These are phyloP conservation scores for Mycena crocata DNA, from an alignment of 768 basidiomycete species.

Conservation along the genomic window DNA sequence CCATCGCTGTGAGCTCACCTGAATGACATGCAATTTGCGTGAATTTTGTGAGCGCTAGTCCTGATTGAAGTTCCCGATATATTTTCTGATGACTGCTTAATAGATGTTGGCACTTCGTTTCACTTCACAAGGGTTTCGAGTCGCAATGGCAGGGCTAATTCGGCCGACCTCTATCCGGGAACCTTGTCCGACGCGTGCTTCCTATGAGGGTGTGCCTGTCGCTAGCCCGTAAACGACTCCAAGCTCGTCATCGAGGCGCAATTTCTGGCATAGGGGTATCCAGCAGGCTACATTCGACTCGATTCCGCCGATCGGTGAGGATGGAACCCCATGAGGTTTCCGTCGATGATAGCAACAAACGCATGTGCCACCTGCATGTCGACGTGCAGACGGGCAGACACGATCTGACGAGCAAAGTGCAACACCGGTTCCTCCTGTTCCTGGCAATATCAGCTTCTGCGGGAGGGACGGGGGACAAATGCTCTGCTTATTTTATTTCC, in stretches of 20 bases:
- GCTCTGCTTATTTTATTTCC: not conserved
- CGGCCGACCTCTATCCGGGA: conserved; percentile 27
- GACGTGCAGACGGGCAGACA: not conserved
- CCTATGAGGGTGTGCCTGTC: not conserved
- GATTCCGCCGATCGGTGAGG: conserved; percentile 1
- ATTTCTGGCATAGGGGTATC: conserved; percentile 11
- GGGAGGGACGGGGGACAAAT: not conserved
- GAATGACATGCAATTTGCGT: not conserved
- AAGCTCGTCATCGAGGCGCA: not conserved
- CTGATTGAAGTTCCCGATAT: not conserved
- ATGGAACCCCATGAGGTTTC: conserved; percentile 4
- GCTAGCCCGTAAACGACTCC: not conserved
- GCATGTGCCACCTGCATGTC: too few species aligned
- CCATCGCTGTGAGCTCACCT: too few species aligned
- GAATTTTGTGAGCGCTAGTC: conserved; percentile 9
- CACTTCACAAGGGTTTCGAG: conserved; percentile 1
- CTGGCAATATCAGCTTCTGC: not conserved
- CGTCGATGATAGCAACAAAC: too few species aligned
- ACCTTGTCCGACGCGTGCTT: conserved; percentile 4
- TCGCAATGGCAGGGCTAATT: conserved; percentile 22
- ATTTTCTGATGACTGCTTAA: conserved; percentile 6
- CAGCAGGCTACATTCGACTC: conserved; percentile 3
- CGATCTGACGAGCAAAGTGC: conserved; percentile 12
- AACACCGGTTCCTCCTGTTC: not conserved
- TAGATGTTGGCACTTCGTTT: conserved; percentile 23